A percentile compares a stretch with the other conserved stretches of the same genome.
These are phyloP conservation scores for Trifolium fragiferum DNA, from an alignment of 306 rosid species.

Conservation along the genomic window DNA sequence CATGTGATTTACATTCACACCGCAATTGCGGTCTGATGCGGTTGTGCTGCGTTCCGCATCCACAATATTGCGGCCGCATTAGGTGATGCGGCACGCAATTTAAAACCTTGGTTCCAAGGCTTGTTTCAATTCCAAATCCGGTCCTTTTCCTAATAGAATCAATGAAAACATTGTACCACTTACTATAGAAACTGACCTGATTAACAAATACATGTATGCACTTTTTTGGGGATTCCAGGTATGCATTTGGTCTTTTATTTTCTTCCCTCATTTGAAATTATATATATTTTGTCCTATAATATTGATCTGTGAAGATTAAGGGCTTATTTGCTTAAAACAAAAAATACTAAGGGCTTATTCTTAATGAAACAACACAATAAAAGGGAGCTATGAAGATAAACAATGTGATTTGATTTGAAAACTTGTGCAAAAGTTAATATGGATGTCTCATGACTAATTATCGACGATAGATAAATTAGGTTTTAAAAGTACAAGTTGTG, in stretches of 20 bases:
- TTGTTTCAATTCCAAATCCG: too few species aligned
- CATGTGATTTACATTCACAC: too few species aligned
- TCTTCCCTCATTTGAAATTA: neutral
- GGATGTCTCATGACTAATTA: slow-evolving; percentile 1
- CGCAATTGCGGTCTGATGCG: too few species aligned
- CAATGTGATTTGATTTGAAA: neutral
- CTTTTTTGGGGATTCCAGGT: too few species aligned
- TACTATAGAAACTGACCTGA: too few species aligned
- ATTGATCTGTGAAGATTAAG: neutral
- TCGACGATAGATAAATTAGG: neutral
- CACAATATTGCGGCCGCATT: too few species aligned
- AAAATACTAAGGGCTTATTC: neutral
- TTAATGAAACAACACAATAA: neutral
- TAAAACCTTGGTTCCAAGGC: too few species aligned
- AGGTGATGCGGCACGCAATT: too few species aligned
- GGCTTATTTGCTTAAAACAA: neutral
- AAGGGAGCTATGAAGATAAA: neutral
- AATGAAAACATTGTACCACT: too few species aligned
- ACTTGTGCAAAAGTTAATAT: neutral
- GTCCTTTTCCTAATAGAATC: too few species aligned
- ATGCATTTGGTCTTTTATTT: slow-evolving; percentile 6
- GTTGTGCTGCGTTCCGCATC: too few species aligned
- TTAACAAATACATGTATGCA: too few species aligned
- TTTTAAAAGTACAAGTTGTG: neutral
- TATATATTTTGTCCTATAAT: neutral